Evolutionary conservation across 306 rosid genomes (phyloP).

Genomic region (Cucumis cinereus): DNA sequence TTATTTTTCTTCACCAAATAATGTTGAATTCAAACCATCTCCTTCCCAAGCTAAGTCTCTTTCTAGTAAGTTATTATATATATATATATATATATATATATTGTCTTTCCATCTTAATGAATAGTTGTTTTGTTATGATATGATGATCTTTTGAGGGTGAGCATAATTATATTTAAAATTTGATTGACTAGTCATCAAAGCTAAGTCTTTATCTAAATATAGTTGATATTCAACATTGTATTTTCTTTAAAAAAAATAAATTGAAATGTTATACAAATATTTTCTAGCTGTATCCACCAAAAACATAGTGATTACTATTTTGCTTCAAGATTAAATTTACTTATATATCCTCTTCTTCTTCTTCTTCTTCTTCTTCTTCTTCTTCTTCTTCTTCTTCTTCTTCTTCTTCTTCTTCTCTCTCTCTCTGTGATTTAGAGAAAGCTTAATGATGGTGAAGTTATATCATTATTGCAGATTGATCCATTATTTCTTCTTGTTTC

Average conservation of each 20-base stretch:
- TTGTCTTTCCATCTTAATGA: too few relatives aligned
- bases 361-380: too few relatives aligned
- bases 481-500: neutral
- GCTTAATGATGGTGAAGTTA: neutral
- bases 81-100: too few relatives aligned
- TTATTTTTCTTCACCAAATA: neutral
- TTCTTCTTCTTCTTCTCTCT: neutral
- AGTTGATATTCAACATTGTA: neutral
- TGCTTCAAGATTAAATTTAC: neutral
- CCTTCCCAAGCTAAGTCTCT: neutral
- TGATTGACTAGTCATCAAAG: neutral
- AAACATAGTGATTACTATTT: neutral
- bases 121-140: neutral
- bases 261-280: too few relatives aligned
- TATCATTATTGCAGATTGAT: neutral
- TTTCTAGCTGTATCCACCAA: slow-evolving; percentile 2
- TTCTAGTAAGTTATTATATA: too few relatives aligned
- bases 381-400: too few relatives aligned
- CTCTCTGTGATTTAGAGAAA: neutral
- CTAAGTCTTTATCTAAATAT: neutral
- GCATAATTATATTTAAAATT: neutral
- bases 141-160: neutral
- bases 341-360: neutral
- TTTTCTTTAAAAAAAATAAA: too few relatives aligned
- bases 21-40: neutral